Percentiles rank a stretch among this genome's conserved stretches.
Conservation (phyloP, 306 rosid species). For the peach (Prunus persica) region Prunus_persica_NCBIv2 NC_034010.1:21826001-21826500, state of each 20-base stretch:
- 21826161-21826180: slow-evolving; percentile 19
- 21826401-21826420: too few relatives aligned
- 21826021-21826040: background rate
- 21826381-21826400: too few relatives aligned
- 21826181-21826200: slow-evolving; percentile 9
- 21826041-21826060: background rate
- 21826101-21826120: slow-evolving; percentile 5
- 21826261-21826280: background rate
- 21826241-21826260: background rate
- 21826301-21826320: slow-evolving; percentile 5
- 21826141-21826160: slow-evolving; percentile 16
- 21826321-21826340: background rate
- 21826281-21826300: background rate
- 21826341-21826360: background rate
- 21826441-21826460: too few relatives aligned
- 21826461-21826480: too few relatives aligned
- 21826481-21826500: too few relatives aligned
- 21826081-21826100: background rate
- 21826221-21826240: too few relatives aligned
- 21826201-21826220: background rate
- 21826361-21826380: background rate
- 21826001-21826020: background rate
- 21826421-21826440: too few relatives aligned
- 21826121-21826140: background rate
- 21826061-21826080: background rate